Base-by-base conservation (phyloP, 441 rosid species). In the Dalechampia spathulata region DNA sequence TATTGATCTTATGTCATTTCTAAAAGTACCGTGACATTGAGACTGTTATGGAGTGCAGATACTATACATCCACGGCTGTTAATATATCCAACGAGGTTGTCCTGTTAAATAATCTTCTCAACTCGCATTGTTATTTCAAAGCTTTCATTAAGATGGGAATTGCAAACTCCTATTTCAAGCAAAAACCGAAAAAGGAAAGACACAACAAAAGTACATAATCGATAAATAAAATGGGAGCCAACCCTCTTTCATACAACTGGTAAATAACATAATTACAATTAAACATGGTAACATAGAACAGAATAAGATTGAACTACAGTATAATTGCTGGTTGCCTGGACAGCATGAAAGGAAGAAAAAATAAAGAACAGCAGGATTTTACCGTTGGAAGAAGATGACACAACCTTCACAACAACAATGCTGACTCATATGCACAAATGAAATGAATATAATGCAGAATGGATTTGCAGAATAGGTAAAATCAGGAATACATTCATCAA, bases 401-500 rank as follows among this genome's bases (percentile, higher is more conserved):
- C 66, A 74, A 58, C 55, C 64, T 62, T 72, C 68, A 70, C 59
- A 66, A 61, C 68, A 66, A 57, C 63, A 63, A 52, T 51, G 66
- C 28, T 14, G 59, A 57, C 75, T 68, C 75, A 3, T 72, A 78
- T 81, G 72, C 83, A 78, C 86, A 81, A 70, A 62, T 64, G 73
- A 68, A 72, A 68, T 70, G 75, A 73, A 78, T 71, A 75, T 66
- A 73, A 67, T 68, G 67, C 77, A 61, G 67, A 60, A 55, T 61
- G 67, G 61, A 60, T 76, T 70, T 70, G 25, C 51, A 70, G 16
- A 41, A 58, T 66, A 56, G n/a, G 65, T 61, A 37, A 67, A 64
- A 74, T 67, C 71, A 61, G 70, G 58, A 45, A 32, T 45, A 40
- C 43, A 28, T 61, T 67, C 65, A 54, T 61, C 65, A 58, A 65